Evolutionary conservation across 441 rosid species (phyloP), one percentile per base, ranked within the genome.

Genomic region (Cnidoscolus chayamansa): DNA sequence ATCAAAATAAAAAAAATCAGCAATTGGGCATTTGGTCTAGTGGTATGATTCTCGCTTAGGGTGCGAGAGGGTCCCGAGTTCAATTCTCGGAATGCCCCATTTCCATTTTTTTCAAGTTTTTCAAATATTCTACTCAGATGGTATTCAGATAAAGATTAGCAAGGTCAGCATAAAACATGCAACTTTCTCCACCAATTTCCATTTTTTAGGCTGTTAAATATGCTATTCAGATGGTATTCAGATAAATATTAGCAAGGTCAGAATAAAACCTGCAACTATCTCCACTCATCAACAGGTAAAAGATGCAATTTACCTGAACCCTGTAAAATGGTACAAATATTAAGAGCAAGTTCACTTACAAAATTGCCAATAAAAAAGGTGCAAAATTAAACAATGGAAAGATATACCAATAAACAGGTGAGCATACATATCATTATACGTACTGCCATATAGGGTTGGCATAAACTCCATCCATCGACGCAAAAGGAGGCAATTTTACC

Each of bases 11-110:
- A 40, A 0, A 40, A 4, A 4, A 3, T 6, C 45, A 40, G 45
- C 45, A 40, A 5, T 5, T 3, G 45, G 45, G 45, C 45, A 40
- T 40, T 40, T 40, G 45, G 45, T 40, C 45, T 40, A 40, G 45
- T 40, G 45, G 45, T 40, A 40, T 40, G 45, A 40, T 40, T 40
- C 45, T 40, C 45, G 45, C 45, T 40, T 40, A 40, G 45, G 45
- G 7, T 40, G 45, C 45, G 45, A 40, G 7, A 40, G 45, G 45
- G 45, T 40, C 45, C 45, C 7, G 45, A 40, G 45, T 90, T 89
- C 92, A 86, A 89, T 89, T 89, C 91, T 90, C 89, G 88, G 91
- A 88, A 85, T 83, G 90, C 90, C 90, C 93, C 92, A 40, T 35
- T 35, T 4, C 7, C 6, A 0, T 40, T 3, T 40, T 40, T 40